Conservation (phyloP, 306 rosid genomes). For the Heteromeles arbutifolia region DNA sequence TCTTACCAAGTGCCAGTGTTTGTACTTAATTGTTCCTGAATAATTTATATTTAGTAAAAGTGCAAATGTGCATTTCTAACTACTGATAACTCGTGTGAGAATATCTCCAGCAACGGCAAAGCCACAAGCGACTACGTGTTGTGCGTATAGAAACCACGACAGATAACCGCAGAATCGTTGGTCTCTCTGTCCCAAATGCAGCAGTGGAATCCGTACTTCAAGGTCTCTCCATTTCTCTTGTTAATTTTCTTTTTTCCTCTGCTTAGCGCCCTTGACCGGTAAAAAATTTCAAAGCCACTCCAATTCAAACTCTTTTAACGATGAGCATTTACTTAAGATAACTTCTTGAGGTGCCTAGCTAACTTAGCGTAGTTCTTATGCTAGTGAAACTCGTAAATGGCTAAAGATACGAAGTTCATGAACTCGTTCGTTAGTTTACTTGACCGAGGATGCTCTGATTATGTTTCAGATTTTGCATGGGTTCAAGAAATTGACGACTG, state of each 20-base stretch:
- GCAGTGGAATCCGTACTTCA: slow-evolving; percentile 90
- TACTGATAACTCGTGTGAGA: background rate
- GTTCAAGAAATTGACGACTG: slow-evolving; percentile 82
- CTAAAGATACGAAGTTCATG: background rate
- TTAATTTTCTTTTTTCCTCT: background rate
- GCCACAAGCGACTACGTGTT: slow-evolving; percentile 90
- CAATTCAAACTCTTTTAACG: background rate
- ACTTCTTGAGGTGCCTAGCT: background rate
- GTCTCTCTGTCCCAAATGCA: slow-evolving; percentile 88
- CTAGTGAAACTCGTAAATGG: background rate
- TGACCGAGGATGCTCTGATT: background rate
- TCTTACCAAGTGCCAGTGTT: background rate
- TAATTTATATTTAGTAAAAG: background rate
- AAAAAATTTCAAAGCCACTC: background rate
- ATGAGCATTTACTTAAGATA: background rate
- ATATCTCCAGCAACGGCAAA: slow-evolving; percentile 62
- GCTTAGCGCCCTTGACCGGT: background rate
- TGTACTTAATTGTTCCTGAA: background rate
- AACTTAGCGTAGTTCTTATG: background rate
- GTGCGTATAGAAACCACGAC: slow-evolving; percentile 85
- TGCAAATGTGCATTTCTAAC: background rate
- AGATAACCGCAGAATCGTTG: slow-evolving; percentile 76
- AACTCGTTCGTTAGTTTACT: background rate
- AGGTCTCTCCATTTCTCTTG: slow-evolving; percentile 36
- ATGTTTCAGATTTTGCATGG: slow-evolving; percentile 77